phyloP scores from a whole-genome alignment of 495 filamentous ascomycete genomes.

The Schizothecium vesticola region DNA sequence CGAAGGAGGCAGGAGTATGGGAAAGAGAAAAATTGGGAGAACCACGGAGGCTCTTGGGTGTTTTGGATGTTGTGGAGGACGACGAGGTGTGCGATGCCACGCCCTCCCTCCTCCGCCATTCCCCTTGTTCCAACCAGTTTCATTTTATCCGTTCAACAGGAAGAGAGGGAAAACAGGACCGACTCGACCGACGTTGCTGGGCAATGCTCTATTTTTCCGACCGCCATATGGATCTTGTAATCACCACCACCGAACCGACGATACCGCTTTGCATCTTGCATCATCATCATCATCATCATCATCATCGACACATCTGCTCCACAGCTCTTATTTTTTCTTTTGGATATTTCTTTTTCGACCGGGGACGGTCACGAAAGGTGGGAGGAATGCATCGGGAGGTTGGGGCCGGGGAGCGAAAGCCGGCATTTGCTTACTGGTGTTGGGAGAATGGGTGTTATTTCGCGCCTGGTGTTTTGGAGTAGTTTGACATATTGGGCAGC shows the following conservation, averaged over 20 bases:
- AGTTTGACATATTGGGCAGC: neutral
- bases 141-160: neutral
- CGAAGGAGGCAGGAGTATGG: slow-evolving; percentile 8
- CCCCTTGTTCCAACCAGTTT: neutral
- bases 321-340: neutral
- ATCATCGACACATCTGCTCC: neutral
- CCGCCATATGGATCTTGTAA: neutral
- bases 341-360: neutral
- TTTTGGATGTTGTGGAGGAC: neutral
- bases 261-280: neutral
- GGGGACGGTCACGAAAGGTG: neutral
- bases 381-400: neutral
- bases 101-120: neutral
- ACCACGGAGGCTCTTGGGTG: neutral
- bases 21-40: slow-evolving; percentile 8
- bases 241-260: neutral
- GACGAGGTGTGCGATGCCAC: neutral
- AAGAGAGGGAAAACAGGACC: neutral
- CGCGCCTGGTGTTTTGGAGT: slow-evolving; percentile 2
- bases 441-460: neutral
- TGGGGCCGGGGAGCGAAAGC: neutral
- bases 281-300: neutral
- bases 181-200: neutral
- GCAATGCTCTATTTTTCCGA: neutral
- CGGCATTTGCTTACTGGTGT: slow-evolving; percentile 1